Conservation (phyloP, 2,329 filamentous ascomycete species). For the Botrytis cinerea region DNA sequence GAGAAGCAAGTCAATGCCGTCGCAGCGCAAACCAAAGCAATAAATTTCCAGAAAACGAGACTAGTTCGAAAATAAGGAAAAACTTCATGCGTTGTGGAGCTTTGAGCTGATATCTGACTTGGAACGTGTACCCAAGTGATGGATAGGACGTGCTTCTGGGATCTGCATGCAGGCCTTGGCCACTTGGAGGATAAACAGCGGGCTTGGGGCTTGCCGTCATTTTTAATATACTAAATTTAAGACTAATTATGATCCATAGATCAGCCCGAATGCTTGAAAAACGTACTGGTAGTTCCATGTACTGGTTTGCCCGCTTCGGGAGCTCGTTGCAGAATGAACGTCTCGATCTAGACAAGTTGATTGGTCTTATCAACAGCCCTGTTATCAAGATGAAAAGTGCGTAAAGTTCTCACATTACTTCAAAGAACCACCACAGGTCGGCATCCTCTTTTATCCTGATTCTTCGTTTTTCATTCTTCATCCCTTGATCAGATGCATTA, state of each 20-base stretch:
- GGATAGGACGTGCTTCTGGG: background rate
- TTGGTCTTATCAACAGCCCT: background rate
- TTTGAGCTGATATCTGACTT: background rate
- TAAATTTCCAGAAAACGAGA: background rate
- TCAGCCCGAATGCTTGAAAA: conserved; percentile 6
- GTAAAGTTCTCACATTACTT: conserved; percentile 1
- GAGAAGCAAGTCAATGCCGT: background rate
- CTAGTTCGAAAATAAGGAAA: background rate
- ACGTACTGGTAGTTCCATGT: conserved; percentile 10
- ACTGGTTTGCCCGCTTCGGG: background rate
- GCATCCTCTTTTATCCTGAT: background rate
- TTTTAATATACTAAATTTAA: background rate
- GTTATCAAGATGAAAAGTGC: background rate
- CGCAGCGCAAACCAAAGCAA: conserved; percentile 1
- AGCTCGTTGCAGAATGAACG: background rate
- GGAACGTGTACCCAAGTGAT: background rate
- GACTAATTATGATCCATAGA: conserved; percentile 12
- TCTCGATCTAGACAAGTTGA: background rate
- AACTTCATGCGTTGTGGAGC: background rate
- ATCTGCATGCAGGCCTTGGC: background rate
- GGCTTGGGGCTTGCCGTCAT: background rate
- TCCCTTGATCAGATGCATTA: background rate
- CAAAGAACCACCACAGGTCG: background rate
- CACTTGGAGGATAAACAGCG: background rate
- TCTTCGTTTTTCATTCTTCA: background rate